Evolutionary conservation across 2,329 filamentous ascomycete genomes (phyloP), one percentile per base, ranked within the genome.

Genomic region (Alternaria brassicicola): DNA sequence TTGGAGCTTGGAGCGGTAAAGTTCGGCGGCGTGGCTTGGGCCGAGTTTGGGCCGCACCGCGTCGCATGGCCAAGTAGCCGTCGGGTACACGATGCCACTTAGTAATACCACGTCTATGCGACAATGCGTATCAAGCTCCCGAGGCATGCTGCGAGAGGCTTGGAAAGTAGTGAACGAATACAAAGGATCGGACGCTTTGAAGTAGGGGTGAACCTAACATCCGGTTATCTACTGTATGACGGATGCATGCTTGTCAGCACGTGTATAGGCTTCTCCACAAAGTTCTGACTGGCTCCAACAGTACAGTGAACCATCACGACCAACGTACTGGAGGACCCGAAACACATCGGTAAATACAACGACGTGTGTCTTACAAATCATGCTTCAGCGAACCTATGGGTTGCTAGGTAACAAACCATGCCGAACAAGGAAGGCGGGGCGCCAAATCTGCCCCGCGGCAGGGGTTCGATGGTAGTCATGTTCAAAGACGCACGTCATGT

Each of bases 1-100:
- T 71, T 72, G 67, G 68, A 50, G 67, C 67, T 71, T 72, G 67
- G 68, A 50, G 62, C 60, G 59, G 64, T 51, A 46, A 61, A 49
- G 26, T 41, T 56, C 59, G 58, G 62, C 64, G 45, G 43, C 31
- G 47, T 15, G 28, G 36, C 39, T 42, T 48, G 45, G 30, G 45
- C 58, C 49, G 51, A 65, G 36, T 42, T 48, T 38, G 33, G 45
- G 21, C 36, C 46, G 52, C 39, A 47, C n/a, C 23, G 23, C 23
- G 21, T 38, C 35, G 35, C 8, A 33, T 46, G 42, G 43, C 7
- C 28, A 47, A 47, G 30, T 47, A 47, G 30, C 43, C 43, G 41
- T 8, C 41, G 41, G 41, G 41, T 43, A 43, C 23, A 43, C 2
- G 2, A 38, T 49, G 52, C n/a, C n/a, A n/a, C 48, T 62, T 55